Base-by-base conservation (phyloP, 2,329 filamentous ascomycete species). In the Orbilia quercus region DNA sequence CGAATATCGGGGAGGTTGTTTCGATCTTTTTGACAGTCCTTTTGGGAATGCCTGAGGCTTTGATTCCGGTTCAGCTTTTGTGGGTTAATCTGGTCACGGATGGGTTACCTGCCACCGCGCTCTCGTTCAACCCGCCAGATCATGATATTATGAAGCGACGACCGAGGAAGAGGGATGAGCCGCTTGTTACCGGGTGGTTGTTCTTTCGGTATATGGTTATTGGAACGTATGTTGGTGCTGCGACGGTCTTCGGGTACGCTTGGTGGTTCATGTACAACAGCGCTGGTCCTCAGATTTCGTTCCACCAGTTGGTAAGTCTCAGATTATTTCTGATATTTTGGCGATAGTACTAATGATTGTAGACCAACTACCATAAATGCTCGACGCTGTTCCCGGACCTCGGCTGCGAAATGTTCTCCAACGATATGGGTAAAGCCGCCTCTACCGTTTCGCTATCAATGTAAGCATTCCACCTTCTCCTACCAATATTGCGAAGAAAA, bases 251-350 rank as follows among this genome's bases (percentile, higher is more conserved):
- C 79, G 95, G 96, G 48, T 99, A 99, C 80, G 94, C 92, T n/a
- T 99, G 95, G 95, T 99, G 92, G 91, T 99, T 98, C 85, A 93
- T 99, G 90, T 96, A 90, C 84, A 94, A 98, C 83, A 83, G 88
- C 7, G 88, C 89, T 76, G 95, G 95, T 0, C 95, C 95, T 22
- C 91, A 96, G 81, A 96, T 99, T 82, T 88, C 85, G 75, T 96
- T 98, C 83, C 90, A 86, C 81, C 91, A 99, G 80, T 84, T 99
- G 76, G 67, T 72, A 22, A 65, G 67, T 59, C 1, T 48, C 12
- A 42, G 11, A 38, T 50, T 16, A 6, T 48, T 40, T 7, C 5
- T 40, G 2, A 50, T 14, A n/a, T 2, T 53, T 18, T 5, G 18
- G 16, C 7, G 28, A 11, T 7, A 2, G n/a, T 5, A 16, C 40